A percentile compares a stretch with the other conserved stretches of the same genome.
Conservation (phyloP, 2,329 filamentous ascomycete species). For the Clarireedia paspali region DNA sequence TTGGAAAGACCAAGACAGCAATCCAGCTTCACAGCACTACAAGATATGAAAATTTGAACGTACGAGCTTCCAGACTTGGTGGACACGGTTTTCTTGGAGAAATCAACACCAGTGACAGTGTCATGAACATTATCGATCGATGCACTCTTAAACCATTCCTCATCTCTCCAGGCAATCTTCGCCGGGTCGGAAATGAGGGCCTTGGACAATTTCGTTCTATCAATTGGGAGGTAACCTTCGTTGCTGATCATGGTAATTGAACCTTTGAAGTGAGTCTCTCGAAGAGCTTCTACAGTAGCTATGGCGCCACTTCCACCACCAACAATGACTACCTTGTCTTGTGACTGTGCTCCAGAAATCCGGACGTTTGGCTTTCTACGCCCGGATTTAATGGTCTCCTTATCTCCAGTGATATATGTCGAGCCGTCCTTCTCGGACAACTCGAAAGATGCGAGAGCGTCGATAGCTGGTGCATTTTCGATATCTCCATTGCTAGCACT, state of each 20-base stretch:
- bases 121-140: constrained; percentile 51
- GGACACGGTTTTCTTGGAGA: constrained; percentile 62
- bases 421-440: constrained; percentile 73
- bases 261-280: constrained; percentile 73
- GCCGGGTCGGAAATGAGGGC: constrained; percentile 73
- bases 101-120: constrained; percentile 69
- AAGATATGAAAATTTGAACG: background rate
- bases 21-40: background rate
- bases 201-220: constrained; percentile 93
- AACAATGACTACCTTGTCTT: constrained; percentile 72
- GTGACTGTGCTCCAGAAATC: constrained; percentile 46
- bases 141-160: constrained; percentile 65
- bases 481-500: constrained; percentile 84
- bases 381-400: constrained; percentile 68
- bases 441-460: constrained; percentile 77
- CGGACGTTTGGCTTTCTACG: constrained; percentile 67
- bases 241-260: constrained; percentile 74
- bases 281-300: constrained; percentile 73
- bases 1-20: background rate
- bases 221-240: constrained; percentile 82
- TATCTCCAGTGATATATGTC: constrained; percentile 77
- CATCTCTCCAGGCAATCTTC: constrained; percentile 71
- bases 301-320: constrained; percentile 82
- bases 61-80: constrained; percentile 63
- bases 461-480: constrained; percentile 86